phyloP scores from a whole-genome alignment of 1,284 basidiomycete species.

The Trametes polyzona region DNA sequence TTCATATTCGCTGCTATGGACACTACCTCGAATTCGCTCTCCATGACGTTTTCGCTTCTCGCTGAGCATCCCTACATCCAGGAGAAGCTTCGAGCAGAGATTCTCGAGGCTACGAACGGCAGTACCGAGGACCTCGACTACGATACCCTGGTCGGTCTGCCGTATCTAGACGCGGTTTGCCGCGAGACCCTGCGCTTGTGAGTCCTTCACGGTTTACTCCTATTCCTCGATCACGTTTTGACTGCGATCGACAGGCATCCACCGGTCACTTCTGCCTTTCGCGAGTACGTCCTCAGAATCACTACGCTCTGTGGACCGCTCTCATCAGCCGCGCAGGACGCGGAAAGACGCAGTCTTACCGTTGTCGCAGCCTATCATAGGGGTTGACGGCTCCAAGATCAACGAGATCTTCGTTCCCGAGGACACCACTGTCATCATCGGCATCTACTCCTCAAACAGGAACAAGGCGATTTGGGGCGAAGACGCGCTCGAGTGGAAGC shows the following conservation, averaged over 20 bases:
- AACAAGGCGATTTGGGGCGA: conserved; percentile 28
- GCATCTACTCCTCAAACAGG: conserved; percentile 20
- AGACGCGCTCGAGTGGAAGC: conserved; percentile 29
- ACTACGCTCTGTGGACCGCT: not conserved
- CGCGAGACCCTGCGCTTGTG: conserved; percentile 25
- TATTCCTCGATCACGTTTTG: not conserved
- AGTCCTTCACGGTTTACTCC: not conserved
- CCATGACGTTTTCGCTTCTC: conserved; percentile 18
- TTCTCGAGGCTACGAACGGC: conserved; percentile 11
- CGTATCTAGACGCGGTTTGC: conserved; percentile 25
- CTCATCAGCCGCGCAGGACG: conserved; percentile 14
- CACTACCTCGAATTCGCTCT: conserved; percentile 25
- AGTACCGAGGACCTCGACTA: conserved; percentile 10
- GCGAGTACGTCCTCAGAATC: not conserved
- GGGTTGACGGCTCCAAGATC: conserved; percentile 15
- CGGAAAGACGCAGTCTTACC: conserved; percentile 23
- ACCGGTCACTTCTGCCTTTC: not conserved
- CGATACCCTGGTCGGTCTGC: conserved; percentile 20
- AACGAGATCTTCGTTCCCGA: conserved; percentile 18
- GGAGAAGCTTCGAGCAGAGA: conserved; percentile 19
- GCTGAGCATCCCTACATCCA: conserved; percentile 15
- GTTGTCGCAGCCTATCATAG: conserved; percentile 23
- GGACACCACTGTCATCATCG: conserved; percentile 15
- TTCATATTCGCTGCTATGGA: conserved; percentile 21
- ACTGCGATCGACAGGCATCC: not conserved